Conservation (phyloP, 768 basidiomycete species). For the Suillus sp. region DNA sequence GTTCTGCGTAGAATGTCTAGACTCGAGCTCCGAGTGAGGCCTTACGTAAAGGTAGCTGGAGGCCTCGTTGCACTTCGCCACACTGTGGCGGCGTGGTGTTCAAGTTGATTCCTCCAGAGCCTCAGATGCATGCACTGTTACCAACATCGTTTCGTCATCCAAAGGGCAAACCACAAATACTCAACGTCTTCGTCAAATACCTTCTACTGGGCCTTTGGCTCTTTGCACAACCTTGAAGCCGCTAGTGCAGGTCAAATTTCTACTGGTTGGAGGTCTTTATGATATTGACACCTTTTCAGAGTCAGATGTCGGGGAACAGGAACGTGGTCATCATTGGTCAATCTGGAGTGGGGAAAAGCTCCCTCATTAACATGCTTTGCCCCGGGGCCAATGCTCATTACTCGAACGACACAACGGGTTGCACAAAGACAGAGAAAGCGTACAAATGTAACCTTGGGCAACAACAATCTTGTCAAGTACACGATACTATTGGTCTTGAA, state of each 20-base stretch:
- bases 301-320: neutral
- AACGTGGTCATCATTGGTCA: slow-evolving; percentile 2
- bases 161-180: neutral
- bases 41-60: neutral
- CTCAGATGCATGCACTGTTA: neutral
- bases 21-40: no score
- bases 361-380: neutral
- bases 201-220: neutral
- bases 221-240: neutral
- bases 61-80: neutral
- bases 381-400: rapidly evolving
- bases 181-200: neutral
- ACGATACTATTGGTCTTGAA: neutral
- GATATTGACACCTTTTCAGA: neutral
- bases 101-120: neutral
- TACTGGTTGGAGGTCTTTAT: neutral
- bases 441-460: neutral
- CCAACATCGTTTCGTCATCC: neutral
- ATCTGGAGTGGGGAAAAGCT: neutral
- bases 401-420: neutral
- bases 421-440: neutral
- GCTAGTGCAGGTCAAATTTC: neutral
- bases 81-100: neutral
- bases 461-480: neutral
- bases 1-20: no score